Conservation (phyloP, 495 filamentous ascomycete genomes). For the Emericellopsis terricola region DNA sequence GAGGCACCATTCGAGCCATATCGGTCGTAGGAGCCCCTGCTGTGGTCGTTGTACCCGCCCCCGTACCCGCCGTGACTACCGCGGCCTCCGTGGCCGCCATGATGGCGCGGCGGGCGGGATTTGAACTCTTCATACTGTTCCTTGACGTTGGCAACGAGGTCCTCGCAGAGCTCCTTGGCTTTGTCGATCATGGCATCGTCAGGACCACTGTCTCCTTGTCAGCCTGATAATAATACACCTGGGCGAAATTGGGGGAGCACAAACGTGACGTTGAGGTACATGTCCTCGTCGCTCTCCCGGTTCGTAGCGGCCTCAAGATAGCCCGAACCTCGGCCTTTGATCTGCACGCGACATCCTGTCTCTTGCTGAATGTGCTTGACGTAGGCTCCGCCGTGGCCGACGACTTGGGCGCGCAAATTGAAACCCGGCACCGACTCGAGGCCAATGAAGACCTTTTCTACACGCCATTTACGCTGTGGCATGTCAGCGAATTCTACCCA, state of each 20-base stretch:
- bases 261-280: constrained; percentile 92
- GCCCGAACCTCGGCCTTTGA: constrained; percentile 92
- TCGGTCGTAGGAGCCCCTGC: constrained; percentile 13
- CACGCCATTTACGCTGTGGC: constrained; percentile 87
- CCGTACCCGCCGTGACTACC: constrained; percentile 10
- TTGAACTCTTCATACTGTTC: constrained; percentile 83
- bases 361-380: constrained; percentile 96
- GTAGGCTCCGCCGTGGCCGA: constrained; percentile 80
- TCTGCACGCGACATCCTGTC: constrained; percentile 87
- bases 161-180: constrained; percentile 75
- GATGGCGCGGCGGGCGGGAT: constrained; percentile 56
- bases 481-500: constrained; percentile 16
- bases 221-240: constrained; percentile 6
- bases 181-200: constrained; percentile 70
- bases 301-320: constrained; percentile 75
- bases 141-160: constrained; percentile 66
- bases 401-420: constrained; percentile 87
- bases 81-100: constrained; percentile 25
- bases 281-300: constrained; percentile 79
- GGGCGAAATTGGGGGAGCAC: constrained; percentile 17
- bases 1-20: constrained; percentile 1
- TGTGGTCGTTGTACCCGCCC: constrained; percentile 16
- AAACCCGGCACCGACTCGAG: constrained; percentile 90
- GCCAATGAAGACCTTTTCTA: constrained; percentile 78
- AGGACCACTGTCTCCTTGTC: constrained; percentile 48